Evolutionary conservation across 2,329 filamentous ascomycete genomes (phyloP).

Genomic region (Xylariaceae sp.): DNA sequence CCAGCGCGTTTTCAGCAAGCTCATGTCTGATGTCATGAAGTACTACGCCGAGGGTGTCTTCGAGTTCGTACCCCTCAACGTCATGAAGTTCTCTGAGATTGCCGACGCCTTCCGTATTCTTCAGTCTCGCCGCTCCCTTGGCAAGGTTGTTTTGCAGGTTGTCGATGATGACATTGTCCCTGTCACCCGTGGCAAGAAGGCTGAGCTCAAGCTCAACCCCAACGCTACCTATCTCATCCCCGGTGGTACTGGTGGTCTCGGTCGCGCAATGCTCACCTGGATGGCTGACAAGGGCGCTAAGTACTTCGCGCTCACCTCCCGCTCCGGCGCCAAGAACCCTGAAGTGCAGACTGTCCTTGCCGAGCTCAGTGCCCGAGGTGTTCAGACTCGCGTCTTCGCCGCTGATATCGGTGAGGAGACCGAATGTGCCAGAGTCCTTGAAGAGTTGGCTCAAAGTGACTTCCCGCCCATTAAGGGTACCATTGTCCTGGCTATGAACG

Average conservation of each 20-base stretch:
- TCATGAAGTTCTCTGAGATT: slow-evolving; percentile 29
- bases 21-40: slow-evolving; percentile 26
- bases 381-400: slow-evolving; percentile 23
- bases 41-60: slow-evolving; percentile 25
- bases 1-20: slow-evolving; percentile 24
- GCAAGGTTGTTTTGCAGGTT: slow-evolving; percentile 27
- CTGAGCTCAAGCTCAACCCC: slow-evolving; percentile 23
- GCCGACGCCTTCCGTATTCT: slow-evolving; percentile 28
- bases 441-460: slow-evolving; percentile 22
- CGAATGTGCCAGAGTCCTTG: slow-evolving; percentile 24
- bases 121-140: slow-evolving; percentile 24
- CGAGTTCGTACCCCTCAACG: slow-evolving; percentile 26
- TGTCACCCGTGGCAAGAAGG: slow-evolving; percentile 25
- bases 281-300: slow-evolving; percentile 32
- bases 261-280: slow-evolving; percentile 30
- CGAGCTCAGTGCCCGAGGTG: slow-evolving; percentile 22
- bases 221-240: slow-evolving; percentile 32
- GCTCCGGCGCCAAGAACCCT: slow-evolving; percentile 25
- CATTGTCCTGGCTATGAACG: slow-evolving; percentile 28
- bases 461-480: slow-evolving; percentile 27
- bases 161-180: slow-evolving; percentile 25
- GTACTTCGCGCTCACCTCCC: slow-evolving; percentile 30
- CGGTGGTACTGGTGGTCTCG: slow-evolving; percentile 33
- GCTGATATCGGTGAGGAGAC: slow-evolving; percentile 23
- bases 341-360: slow-evolving; percentile 26